Conservation (phyloP, 1,284 basidiomycete species). For the Cutaneotrichosporon sp. region DNA sequence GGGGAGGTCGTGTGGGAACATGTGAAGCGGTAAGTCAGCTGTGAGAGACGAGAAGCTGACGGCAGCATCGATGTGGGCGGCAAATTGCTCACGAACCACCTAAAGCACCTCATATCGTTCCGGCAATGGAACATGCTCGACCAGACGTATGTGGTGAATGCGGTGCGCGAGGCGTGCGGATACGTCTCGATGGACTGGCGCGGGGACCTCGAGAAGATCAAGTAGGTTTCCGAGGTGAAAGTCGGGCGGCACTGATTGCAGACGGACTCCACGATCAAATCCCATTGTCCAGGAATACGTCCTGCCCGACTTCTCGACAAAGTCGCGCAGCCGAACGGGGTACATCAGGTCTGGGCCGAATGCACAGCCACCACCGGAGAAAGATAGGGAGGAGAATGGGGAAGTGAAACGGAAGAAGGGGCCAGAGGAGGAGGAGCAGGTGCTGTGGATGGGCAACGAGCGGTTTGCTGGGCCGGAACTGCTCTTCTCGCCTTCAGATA, state of each 20-base stretch:
- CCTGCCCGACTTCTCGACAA: constrained; percentile 74
- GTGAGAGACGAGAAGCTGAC: constrained; percentile 1
- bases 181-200: constrained; percentile 75
- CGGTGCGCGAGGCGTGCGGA: constrained; percentile 79
- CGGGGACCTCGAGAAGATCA: constrained; percentile 69
- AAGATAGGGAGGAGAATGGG: neutral
- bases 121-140: constrained; percentile 98
- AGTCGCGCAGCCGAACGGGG: constrained; percentile 56
- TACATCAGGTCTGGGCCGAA: constrained; percentile 55
- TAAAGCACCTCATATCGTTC: constrained; percentile 89
- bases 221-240: constrained; percentile 55
- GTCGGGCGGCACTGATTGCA: no score
- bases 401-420: neutral
- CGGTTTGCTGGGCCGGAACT: constrained; percentile 84
- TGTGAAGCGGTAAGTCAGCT: constrained; percentile 62
- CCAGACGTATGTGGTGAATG: constrained; percentile 80
- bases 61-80: constrained; percentile 84
- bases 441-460: constrained; percentile 81
- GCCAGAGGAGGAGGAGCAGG: constrained; percentile 59
- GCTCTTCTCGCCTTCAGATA: constrained; percentile 79
- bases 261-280: constrained; percentile 50
- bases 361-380: constrained; percentile 20
- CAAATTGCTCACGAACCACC: constrained; percentile 87
- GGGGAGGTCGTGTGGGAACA: constrained; percentile 70
- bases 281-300: constrained; percentile 78